Evolutionary conservation across 169 alveolate species (phyloP).

Genomic region (Cryptosporidium tyzzeri): DNA sequence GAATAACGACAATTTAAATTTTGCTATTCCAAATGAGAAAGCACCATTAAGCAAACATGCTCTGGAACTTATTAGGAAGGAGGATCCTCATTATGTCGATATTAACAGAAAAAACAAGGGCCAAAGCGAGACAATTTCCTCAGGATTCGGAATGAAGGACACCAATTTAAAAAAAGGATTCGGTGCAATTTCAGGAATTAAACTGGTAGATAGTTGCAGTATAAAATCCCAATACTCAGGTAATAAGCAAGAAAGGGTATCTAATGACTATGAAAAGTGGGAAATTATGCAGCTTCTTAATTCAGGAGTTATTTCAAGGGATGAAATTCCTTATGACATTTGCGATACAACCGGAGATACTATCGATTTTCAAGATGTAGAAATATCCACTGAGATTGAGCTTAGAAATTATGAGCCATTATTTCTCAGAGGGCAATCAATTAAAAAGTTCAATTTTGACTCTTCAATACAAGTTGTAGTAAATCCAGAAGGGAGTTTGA

Average conservation of each 20-base stretch:
- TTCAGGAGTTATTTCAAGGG: conserved; percentile 59
- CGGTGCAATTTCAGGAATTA: conserved; percentile 88
- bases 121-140: conserved; percentile 5
- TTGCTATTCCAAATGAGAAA: conserved; percentile 69
- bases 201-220: conserved; percentile 64
- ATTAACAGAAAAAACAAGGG: conserved; percentile 22
- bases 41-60: conserved; percentile 46
- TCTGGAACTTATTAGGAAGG: conserved; percentile 42
- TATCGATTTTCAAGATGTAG: background rate
- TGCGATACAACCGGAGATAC: background rate
- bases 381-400: conserved; percentile 87
- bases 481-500: conserved; percentile 93
- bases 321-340: conserved; percentile 4
- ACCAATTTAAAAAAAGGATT: conserved; percentile 18
- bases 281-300: conserved; percentile 66
- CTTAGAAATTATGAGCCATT: conserved; percentile 94
- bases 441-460: conserved; percentile 85
- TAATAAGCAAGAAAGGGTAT: background rate
- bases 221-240: background rate
- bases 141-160: conserved; percentile 67
- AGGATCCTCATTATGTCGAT: conserved; percentile 29
- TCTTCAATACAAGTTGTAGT: conserved; percentile 89
- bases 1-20: background rate
- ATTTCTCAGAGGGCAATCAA: conserved; percentile 95
- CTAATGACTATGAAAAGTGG: conserved; percentile 81